These are phyloP conservation scores for Epichloe elymi DNA, from an alignment of 2,329 filamentous ascomycete genomes.

Conservation along the genomic window DNA sequence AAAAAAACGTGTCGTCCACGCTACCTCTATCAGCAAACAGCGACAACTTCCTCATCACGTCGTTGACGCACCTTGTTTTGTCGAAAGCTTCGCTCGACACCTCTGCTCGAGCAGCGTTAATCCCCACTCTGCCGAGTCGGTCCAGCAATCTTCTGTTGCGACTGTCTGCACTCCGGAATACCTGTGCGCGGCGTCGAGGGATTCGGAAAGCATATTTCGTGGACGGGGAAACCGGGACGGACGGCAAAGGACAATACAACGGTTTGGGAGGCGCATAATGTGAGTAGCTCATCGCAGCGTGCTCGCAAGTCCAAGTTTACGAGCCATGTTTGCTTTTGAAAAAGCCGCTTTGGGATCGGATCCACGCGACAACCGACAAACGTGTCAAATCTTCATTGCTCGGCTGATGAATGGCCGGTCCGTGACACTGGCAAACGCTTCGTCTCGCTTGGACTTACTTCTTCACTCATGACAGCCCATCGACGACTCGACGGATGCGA, in stretches of 20 bases:
- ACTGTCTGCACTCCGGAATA: slow-evolving; percentile 1
- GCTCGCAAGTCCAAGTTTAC: too few relatives aligned
- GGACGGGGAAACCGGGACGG: background rate
- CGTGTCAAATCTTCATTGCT: background rate
- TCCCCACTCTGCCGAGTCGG: background rate
- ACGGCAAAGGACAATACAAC: too few relatives aligned
- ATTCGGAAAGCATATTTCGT: slow-evolving; percentile 1
- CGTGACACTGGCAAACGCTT: background rate
- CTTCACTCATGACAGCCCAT: background rate
- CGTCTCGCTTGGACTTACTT: background rate
- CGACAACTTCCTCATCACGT: background rate
- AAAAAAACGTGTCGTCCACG: slow-evolving; percentile 1
- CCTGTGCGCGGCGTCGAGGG: slow-evolving; percentile 1
- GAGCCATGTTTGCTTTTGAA: too few relatives aligned
- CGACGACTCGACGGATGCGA: too few relatives aligned
- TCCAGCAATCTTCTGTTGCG: background rate
- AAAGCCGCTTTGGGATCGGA: background rate
- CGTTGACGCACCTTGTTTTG: background rate
- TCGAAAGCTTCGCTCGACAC: background rate
- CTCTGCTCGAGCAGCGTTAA: background rate
- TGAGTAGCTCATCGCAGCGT: too few relatives aligned
- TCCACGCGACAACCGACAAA: background rate
- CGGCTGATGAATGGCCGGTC: background rate
- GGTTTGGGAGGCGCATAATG: too few relatives aligned
- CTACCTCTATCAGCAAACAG: background rate